phyloP scores from a whole-genome alignment of 805 yeast genomes.

The Sugiyamaella valdiviana region DNA sequence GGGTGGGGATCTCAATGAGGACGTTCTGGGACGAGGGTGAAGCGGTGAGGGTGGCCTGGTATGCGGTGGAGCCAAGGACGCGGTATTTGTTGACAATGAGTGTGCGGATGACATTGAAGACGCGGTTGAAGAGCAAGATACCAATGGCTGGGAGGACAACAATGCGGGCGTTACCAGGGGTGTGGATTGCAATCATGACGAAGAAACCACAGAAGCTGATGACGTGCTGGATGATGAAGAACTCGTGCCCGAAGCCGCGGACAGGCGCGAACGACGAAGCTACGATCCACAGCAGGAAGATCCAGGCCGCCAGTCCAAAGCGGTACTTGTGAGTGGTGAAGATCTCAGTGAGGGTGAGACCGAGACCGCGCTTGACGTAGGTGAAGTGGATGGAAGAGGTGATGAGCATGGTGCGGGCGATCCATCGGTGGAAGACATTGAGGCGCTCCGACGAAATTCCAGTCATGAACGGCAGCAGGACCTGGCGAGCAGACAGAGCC shows the following conservation, averaged over 20 bases:
- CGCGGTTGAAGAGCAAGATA: slow-evolving; percentile 34
- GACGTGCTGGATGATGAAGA: slow-evolving; percentile 41
- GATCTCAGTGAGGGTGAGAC: slow-evolving; percentile 37
- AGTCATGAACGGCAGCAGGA: slow-evolving; percentile 35
- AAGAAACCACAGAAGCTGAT: slow-evolving; percentile 38
- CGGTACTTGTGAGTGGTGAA: slow-evolving; percentile 41
- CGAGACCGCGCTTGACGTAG: slow-evolving; percentile 37
- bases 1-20: neutral
- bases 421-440: slow-evolving; percentile 40
- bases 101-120: slow-evolving; percentile 38
- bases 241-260: slow-evolving; percentile 38
- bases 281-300: slow-evolving; percentile 32
- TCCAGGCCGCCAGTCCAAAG: slow-evolving; percentile 38
- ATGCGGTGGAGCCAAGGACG: slow-evolving; percentile 13
- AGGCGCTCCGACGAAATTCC: slow-evolving; percentile 40
- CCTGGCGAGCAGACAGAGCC: slow-evolving; percentile 35
- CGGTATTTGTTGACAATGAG: slow-evolving; percentile 36
- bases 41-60: slow-evolving; percentile 30
- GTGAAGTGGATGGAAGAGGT: slow-evolving; percentile 35
- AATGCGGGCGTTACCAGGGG: slow-evolving; percentile 35
- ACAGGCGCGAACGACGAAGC: slow-evolving; percentile 31
- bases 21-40: slow-evolving; percentile 8
- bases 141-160: slow-evolving; percentile 39
- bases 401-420: slow-evolving; percentile 37
- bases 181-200: slow-evolving; percentile 39